These are phyloP conservation scores for Aquilaria yunnanensis DNA, from an alignment of 345 rosid species.

Conservation along the genomic window DNA sequence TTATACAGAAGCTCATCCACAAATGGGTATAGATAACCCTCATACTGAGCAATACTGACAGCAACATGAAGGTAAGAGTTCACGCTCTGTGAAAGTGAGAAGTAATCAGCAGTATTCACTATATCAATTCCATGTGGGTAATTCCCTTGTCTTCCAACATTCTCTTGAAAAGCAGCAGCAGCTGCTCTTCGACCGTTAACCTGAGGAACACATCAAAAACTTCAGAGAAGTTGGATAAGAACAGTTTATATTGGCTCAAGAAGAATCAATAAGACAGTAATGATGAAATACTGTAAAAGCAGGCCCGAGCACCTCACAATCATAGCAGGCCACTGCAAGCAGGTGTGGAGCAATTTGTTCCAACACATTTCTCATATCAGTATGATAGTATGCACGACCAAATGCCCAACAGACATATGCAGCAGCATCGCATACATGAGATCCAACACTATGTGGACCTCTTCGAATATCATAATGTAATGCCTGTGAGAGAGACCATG, in stretches of 20 bases:
- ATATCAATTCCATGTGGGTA: constrained; percentile 98
- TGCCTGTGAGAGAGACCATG: constrained; percentile 48
- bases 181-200: constrained; percentile 99
- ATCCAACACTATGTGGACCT: constrained; percentile 98
- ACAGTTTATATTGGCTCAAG: background rate
- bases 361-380: constrained; percentile 80
- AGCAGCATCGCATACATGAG: constrained; percentile 99
- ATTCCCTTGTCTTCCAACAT: constrained; percentile 96
- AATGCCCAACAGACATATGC: constrained; percentile 99
- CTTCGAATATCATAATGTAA: constrained; percentile 94
- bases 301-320: constrained; percentile 68
- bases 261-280: constrained; percentile 10
- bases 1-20: constrained; percentile 72
- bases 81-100: constrained; percentile 87
- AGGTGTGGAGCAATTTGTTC: constrained; percentile 89
- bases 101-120: constrained; percentile 90
- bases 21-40: constrained; percentile 87
- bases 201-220: constrained; percentile 30
- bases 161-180: constrained; percentile 99
- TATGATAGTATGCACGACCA: constrained; percentile 87
- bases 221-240: constrained; percentile 13
- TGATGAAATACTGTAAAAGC: constrained; percentile 13
- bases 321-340: constrained; percentile 82
- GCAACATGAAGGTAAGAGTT: constrained; percentile 86
- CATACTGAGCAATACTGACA: constrained; percentile 64